These are phyloP conservation scores for Leccinum boreale DNA, from an alignment of 768 basidiomycete genomes.

Conservation along the genomic window DNA sequence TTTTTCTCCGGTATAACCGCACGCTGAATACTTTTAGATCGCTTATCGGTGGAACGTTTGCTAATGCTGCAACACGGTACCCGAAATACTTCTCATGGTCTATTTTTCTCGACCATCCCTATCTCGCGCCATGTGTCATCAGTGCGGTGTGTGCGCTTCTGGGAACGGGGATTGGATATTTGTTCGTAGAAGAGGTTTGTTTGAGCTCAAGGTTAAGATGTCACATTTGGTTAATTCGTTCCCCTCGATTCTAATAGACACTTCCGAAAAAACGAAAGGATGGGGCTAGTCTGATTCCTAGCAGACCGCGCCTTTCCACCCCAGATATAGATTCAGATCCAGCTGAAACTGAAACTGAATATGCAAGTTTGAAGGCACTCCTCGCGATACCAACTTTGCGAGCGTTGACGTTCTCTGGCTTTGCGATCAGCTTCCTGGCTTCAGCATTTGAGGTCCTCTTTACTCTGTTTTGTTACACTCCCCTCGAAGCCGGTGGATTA, in stretches of 20 bases:
- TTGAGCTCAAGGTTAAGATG: background rate
- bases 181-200: conserved; percentile 8
- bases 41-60: conserved; percentile 7
- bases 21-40: background rate
- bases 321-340: background rate
- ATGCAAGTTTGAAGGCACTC: background rate
- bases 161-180: conserved; percentile 1
- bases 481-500: conserved; percentile 20
- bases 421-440: background rate
- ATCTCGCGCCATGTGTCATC: conserved; percentile 5
- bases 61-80: conserved; percentile 8
- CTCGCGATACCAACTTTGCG: background rate
- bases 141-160: conserved; percentile 1
- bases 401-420: background rate
- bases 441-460: background rate
- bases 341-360: background rate
- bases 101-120: conserved; percentile 6
- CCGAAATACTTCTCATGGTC: conserved; percentile 7
- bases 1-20: background rate
- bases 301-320: background rate
- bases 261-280: background rate
- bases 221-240: background rate
- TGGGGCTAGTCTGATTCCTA: background rate
- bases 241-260: background rate
- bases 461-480: background rate